Base-by-base conservation (phyloP, 768 basidiomycete species). In the Leccinum boreale region DNA sequence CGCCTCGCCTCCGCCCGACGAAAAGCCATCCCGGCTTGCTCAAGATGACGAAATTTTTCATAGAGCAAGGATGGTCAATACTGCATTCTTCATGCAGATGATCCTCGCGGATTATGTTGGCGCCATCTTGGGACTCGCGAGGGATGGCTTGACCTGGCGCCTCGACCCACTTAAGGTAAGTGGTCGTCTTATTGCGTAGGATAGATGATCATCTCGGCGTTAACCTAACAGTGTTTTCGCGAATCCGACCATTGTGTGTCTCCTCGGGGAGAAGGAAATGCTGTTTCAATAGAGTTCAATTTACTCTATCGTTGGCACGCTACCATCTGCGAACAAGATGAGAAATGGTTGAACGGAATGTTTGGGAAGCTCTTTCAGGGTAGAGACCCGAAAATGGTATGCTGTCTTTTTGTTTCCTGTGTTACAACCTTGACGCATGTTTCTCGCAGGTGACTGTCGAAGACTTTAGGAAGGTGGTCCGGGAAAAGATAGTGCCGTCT, bases 41-140 rank as follows among this genome's bases (percentile, higher is more conserved):
- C 90, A 92, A 66, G 90, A 92, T 55, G 84, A 89, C 51, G 90
- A 91, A 63, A 84, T 92, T 48, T 92, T 89, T 74, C 79, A 88
- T 57, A 82, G 86, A 28, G 78, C 87, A 10, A 81, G 90, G 50
- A 75, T 90, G 48, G 84, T 91, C 47, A 92, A 92, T 68, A 85
- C 84, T 53, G 86, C 81, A 3, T 86, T 78, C 64, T 87, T 89
- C 63, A 82, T 87, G 80, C 81, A 85, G 59, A 81, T 86, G 35
- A 85, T 90, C 64, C 74, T 90, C 45, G 61, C 65, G 74, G 89
- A 90, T 67, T 92, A 92, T 59, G 85, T 92, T 17, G 88, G 87
- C 17, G 79, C 81, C 19, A 90, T 92, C 61, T 77, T 92, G 29
- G 86, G 85, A 17, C 79, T 90, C 14, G 81, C 79, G n/a, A 76